Base-by-base conservation (phyloP, 2,329 filamentous ascomycete genomes). In the Xylariaceae sp. region DNA sequence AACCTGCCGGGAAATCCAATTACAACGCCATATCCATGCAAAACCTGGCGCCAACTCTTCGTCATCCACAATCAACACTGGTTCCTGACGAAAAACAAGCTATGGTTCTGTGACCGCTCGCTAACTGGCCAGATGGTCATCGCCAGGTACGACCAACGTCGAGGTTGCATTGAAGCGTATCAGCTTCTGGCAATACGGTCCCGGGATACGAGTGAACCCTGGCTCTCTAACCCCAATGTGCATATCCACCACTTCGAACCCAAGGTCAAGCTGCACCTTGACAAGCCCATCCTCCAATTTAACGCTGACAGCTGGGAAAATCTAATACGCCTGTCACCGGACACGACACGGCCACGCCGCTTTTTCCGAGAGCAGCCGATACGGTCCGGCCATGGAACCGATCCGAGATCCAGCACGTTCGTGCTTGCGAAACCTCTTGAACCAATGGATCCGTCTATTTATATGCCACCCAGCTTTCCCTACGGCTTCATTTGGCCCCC, bases 51-150 rank as follows among this genome's bases (percentile, higher is more conserved):
- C 53, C 79, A 87, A 22, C 80, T 96, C 2, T 96, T 88, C 68
- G 74, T 79, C 40, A 78, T 84, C 18, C 88, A 94, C 67, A 80
- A 94, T 59, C 86, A 87, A 0, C 83, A 86, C 63, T 96, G 92
- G 92, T 96, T 95, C 65, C 76, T 96, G 1, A 78, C 88, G 0
- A 83, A 81, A 48, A 77, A 88, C 67, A 92, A 88, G 70, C 76
- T 96, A 59, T 96, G 92, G 92, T 92, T 96, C 65, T 81, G 84
- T 55, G 89, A 96, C 69, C 79, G 76, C 2, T 80, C 85, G 29
- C 78, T 89, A 45, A 85, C 80, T 1, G 92, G 92, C 0, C 87
- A 87, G 66, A 70, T 96, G 40, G 78, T 95, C 22, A 66, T 96
- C 37, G 79, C 80, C n/a, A 84, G 88, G 12, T 96, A 91, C 65